Evolutionary conservation across 495 filamentous ascomycete genomes (phyloP).

Genomic region (Cladorrhinum samala): DNA sequence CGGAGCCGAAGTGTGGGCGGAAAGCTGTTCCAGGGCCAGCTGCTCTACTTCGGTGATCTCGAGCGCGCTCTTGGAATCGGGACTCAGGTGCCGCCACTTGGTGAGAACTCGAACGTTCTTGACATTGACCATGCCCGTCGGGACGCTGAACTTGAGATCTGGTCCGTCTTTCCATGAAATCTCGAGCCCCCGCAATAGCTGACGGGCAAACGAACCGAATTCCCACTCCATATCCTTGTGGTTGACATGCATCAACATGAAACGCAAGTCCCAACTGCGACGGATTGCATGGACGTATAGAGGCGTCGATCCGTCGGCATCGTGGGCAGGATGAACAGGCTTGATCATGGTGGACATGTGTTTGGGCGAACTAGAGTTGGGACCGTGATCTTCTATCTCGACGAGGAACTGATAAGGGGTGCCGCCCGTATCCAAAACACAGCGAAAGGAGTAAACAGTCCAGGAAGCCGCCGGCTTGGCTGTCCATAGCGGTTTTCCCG

Average conservation of each 20-base stretch:
- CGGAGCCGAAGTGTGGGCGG: not conserved
- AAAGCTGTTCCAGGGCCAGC: constrained; percentile 13
- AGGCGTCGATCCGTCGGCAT: not conserved
- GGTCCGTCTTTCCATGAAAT: constrained; percentile 26
- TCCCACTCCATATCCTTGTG: constrained; percentile 12
- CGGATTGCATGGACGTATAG: constrained; percentile 38
- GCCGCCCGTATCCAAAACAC: constrained; percentile 19
- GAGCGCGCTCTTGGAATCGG: constrained; percentile 19
- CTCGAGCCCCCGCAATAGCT: constrained; percentile 28
- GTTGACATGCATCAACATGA: constrained; percentile 21
- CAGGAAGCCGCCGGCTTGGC: constrained; percentile 9
- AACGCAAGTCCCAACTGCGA: constrained; percentile 39
- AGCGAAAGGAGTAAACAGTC: constrained; percentile 49
- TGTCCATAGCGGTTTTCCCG: constrained; percentile 17
- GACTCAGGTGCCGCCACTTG: constrained; percentile 14
- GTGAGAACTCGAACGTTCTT: constrained; percentile 29
- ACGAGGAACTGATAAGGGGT: constrained; percentile 33
- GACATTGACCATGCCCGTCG: constrained; percentile 18
- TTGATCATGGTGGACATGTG: constrained; percentile 24
- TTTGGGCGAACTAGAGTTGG: constrained; percentile 5
- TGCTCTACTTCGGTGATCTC: constrained; percentile 41
- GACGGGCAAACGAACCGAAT: constrained; percentile 26
- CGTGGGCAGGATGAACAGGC: not conserved
- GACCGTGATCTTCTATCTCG: constrained; percentile 43
- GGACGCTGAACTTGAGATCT: constrained; percentile 21